Conservation (phyloP, 2,329 filamentous ascomycete species). For the Alternaria longipes region DNA sequence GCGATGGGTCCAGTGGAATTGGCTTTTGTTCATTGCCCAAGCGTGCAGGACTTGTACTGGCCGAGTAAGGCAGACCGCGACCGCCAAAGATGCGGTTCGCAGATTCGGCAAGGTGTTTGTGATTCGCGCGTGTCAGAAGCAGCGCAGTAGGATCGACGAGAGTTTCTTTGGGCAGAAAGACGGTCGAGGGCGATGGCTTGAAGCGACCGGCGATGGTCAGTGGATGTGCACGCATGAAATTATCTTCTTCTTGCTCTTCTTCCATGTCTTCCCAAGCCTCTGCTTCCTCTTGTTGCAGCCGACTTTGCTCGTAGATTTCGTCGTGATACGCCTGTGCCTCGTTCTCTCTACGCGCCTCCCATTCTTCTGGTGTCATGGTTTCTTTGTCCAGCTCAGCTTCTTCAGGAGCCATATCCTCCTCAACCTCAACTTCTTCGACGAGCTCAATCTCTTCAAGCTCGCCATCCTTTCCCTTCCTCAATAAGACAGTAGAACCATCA, state of each 20-base stretch:
- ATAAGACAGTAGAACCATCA: conserved; percentile 52
- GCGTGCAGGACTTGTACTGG: conserved; percentile 69
- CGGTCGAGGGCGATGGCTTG: conserved; percentile 74
- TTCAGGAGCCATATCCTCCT: conserved; percentile 21
- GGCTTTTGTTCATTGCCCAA: conserved; percentile 67
- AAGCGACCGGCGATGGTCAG: conserved; percentile 79
- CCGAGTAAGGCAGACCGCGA: conserved; percentile 76
- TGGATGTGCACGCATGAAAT: conserved; percentile 72
- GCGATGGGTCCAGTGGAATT: conserved; percentile 70
- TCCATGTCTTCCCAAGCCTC: conserved; percentile 44
- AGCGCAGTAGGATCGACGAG: conserved; percentile 75
- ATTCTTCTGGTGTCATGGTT: conserved; percentile 42
- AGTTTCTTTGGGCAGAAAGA: conserved; percentile 75
- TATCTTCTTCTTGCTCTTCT: conserved; percentile 44
- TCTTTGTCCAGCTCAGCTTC: conserved; percentile 35
- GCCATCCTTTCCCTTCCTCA: conserved; percentile 66
- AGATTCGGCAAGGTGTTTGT: conserved; percentile 75
- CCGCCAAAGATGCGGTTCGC: conserved; percentile 83
- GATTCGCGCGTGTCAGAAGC: conserved; percentile 71
- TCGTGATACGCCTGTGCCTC: conserved; percentile 46
- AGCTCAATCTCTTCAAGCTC: conserved; percentile 68
- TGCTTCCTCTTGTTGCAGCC: conserved; percentile 54
- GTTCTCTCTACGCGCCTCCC: conserved; percentile 48
- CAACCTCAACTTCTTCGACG: conserved; percentile 26
- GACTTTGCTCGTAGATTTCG: conserved; percentile 53